Evolutionary conservation across 805 yeast genomes (phyloP), one percentile per base, ranked within the genome.

Genomic region (Monosporozyma unispora): DNA sequence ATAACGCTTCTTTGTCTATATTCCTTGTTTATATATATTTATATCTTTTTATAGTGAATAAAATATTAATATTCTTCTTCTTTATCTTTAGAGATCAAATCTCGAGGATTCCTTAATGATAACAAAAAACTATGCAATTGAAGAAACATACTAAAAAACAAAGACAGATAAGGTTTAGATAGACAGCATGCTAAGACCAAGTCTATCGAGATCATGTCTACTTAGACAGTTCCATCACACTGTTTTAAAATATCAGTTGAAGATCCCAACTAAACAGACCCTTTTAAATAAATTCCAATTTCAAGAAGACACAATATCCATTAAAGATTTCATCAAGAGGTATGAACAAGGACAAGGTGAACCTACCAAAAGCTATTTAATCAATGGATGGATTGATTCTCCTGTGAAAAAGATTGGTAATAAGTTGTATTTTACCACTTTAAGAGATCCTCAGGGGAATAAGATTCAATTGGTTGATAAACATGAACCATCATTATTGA

Each of bases 381-480:
- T 91, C 7, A 79, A 87, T 54, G 98, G 99, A 0, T 93, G 96
- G 88, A 76, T 91, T 16, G 80, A 87, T 58, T 72, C 77, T 21
- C 81, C 82, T 54, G 93, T 96, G 0, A 75, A 83, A 48, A 79
- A 80, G 48, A 70, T 86, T 48, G 81, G 91, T 3, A 80, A 79
- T 47, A 67, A 67, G 10, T 70, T 87, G 45, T 74, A 79, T 1
- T 91, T 93, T 70, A 93, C 84, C 2, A 78, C 76, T 25, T 67
- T 91, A 12, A 73, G 98, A 53, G 98, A 90, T 61, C 60, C 71
- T 29, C 70, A 78, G 40, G 96, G 96, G 0, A 78, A 81, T 44
- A 54, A 67, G 8, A 72, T 81, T 8, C 96, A 90, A 59, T 54
- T 87, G 49, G 68, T 77, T 25, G 75, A 71, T 47, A 62, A 68